phyloP scores from a whole-genome alignment of 768 basidiomycete genomes.

The Agaricus bisporus region DNA sequence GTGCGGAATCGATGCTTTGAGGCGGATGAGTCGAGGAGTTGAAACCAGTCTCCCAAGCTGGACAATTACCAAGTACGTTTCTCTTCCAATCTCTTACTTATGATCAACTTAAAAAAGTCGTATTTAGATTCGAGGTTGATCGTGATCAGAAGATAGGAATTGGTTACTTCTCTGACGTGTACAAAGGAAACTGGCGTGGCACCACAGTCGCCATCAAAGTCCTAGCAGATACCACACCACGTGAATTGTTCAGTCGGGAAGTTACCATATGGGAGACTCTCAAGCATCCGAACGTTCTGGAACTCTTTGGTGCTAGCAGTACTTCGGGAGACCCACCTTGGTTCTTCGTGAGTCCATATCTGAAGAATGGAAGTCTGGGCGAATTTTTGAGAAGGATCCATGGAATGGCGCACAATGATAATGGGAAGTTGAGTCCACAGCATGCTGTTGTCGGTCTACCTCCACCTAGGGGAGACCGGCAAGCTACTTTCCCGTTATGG shows the following conservation, averaged over 20 bases:
- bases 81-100: not conserved
- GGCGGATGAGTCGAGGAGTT: constrained; percentile 46
- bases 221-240: constrained; percentile 53
- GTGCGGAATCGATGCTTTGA: constrained; percentile 63
- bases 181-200: constrained; percentile 67
- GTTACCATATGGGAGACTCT: constrained; percentile 69
- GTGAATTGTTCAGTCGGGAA: constrained; percentile 64
- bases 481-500: constrained; percentile 7
- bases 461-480: not conserved
- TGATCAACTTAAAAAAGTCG: not conserved
- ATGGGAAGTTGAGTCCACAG: not conserved
- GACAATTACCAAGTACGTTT: constrained; percentile 53
- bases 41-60: constrained; percentile 52
- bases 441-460: not conserved
- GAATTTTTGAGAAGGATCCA: constrained; percentile 31
- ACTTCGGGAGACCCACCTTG: constrained; percentile 58
- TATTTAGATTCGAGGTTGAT: constrained; percentile 49
- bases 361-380: constrained; percentile 60
- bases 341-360: constrained; percentile 77
- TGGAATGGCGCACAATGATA: not conserved
- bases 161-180: constrained; percentile 76
- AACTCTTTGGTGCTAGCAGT: constrained; percentile 77
- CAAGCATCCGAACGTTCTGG: constrained; percentile 63
- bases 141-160: constrained; percentile 63
- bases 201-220: constrained; percentile 70